Evolutionary conservation across 495 filamentous ascomycete species (phyloP).

Genomic region (Hypoxylon fragiforme): DNA sequence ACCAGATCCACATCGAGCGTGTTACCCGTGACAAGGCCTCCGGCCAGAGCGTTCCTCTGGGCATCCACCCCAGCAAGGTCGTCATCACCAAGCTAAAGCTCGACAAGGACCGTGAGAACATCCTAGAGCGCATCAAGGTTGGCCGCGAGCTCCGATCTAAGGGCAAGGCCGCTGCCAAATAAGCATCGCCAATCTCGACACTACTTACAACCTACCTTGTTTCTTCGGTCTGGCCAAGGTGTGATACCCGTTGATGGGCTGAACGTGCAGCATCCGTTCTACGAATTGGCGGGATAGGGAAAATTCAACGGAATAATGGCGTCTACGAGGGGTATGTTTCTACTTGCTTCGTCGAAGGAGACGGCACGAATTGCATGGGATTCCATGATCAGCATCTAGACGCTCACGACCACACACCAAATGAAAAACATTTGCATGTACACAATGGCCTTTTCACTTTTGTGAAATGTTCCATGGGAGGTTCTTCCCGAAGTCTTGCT

Average conservation of each 20-base stretch:
- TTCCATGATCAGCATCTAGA: slow-evolving; percentile 36
- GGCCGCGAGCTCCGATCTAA: slow-evolving; percentile 71
- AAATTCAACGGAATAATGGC: slow-evolving; percentile 37
- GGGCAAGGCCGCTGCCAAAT: slow-evolving; percentile 51
- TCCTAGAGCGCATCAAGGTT: slow-evolving; percentile 80
- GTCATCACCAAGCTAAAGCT: slow-evolving; percentile 97
- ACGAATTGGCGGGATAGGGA: slow-evolving; percentile 15
- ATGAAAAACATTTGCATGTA: slow-evolving; percentile 49
- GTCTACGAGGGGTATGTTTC: slow-evolving; percentile 28
- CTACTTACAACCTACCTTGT: background rate
- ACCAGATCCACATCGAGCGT: slow-evolving; percentile 88
- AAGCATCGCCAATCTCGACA: slow-evolving; percentile 2
- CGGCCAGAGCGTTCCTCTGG: slow-evolving; percentile 85
- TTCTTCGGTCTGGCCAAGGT: slow-evolving; percentile 37
- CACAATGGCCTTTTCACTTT: slow-evolving; percentile 65
- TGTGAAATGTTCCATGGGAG: slow-evolving; percentile 69
- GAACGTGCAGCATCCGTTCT: slow-evolving; percentile 18
- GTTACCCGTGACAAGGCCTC: slow-evolving; percentile 92
- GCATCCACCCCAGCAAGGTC: slow-evolving; percentile 89
- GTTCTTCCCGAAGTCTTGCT: slow-evolving; percentile 58
- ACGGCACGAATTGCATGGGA: slow-evolving; percentile 26
- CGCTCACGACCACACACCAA: slow-evolving; percentile 23
- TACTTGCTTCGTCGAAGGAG: slow-evolving; percentile 20
- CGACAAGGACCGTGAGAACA: slow-evolving; percentile 95
- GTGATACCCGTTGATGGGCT: slow-evolving; percentile 38